Evolutionary conservation across 2,329 filamentous ascomycete species (phyloP).

Genomic region (Sarocladiaceae sp.): DNA sequence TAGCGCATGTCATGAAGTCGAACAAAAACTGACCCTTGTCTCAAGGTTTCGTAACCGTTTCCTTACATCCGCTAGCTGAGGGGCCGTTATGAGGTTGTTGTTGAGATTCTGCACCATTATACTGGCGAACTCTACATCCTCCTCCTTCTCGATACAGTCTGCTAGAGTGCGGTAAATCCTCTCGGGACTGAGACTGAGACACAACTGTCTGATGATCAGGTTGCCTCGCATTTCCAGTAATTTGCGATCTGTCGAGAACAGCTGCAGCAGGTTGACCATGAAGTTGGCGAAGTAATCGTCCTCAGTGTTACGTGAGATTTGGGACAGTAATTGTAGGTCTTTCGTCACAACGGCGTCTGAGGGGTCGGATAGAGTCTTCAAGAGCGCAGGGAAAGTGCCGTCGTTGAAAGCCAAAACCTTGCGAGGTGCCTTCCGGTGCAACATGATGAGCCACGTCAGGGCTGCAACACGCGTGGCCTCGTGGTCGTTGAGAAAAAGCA

Average conservation of each 20-base stretch:
- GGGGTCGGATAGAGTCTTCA: constrained; percentile 94
- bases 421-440: constrained; percentile 87
- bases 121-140: constrained; percentile 96
- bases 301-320: constrained; percentile 93
- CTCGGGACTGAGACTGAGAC: constrained; percentile 86
- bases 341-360: constrained; percentile 93
- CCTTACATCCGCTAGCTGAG: constrained; percentile 83
- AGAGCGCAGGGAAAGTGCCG: constrained; percentile 88
- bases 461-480: constrained; percentile 93
- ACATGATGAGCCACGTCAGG: constrained; percentile 94
- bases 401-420: constrained; percentile 96
- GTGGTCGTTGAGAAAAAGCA: constrained; percentile 93
- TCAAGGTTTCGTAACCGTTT: constrained; percentile 88
- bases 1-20: background rate
- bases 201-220: constrained; percentile 91
- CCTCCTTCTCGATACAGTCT: constrained; percentile 94
- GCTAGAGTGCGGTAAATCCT: constrained; percentile 93
- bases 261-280: constrained; percentile 91
- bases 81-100: constrained; percentile 97
- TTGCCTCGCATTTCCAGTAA: constrained; percentile 90
- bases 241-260: constrained; percentile 91
- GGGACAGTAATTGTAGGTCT: constrained; percentile 86
- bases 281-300: constrained; percentile 97
- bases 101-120: constrained; percentile 99
- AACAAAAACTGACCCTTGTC: constrained; percentile 52